Base-by-base conservation (phyloP, 2,329 filamentous ascomycete species). In the Seiridium cupressi region DNA sequence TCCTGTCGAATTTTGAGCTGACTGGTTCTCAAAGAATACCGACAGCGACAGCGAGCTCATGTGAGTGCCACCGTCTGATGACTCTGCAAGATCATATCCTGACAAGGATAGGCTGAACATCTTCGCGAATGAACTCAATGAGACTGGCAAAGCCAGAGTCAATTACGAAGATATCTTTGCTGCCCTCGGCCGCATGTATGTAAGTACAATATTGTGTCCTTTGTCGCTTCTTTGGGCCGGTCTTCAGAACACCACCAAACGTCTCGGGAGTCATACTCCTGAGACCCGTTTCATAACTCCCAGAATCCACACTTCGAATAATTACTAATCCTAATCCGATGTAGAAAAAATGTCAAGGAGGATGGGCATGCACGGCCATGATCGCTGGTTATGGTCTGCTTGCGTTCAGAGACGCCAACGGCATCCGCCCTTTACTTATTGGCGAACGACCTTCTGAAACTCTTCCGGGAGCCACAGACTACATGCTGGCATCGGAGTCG, bases 311-410 rank as follows among this genome's bases (percentile, higher is more conserved):
- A 26, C 18, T 26, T 26, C 18, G 18, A 26, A 26, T 26, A 26
- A 26, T 26, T 26, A 26, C 18, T 26, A 26, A 26, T 26, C 18
- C 18, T 26, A 26, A 26, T 26, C 18, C 18, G 18, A 26, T 26
- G 18, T 26, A 26, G 18, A 26, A 26, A 26, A 26, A 26, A 26
- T 59, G 57, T 69, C 81, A 90, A 68, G 92, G 92, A 66, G 91
- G 88, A 31, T 96, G 88, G 84, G 91, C 92, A 40, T 93, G 89
- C 72, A 92, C 90, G 36, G 90, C 89, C 60, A 93, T 96, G 91
- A 79, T 96, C 63, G 91, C 92, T 63, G 89, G 89, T 73, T 95
- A 91, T 66, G 91, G 92, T 61, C 82, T 94, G 58, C 84, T 94
- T 35, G 91, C 88, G 49, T 65, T 94, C 93, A 79, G 92, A 63